Conservation (phyloP, 306 rosid genomes). For the Sophora flavescens region DNA sequence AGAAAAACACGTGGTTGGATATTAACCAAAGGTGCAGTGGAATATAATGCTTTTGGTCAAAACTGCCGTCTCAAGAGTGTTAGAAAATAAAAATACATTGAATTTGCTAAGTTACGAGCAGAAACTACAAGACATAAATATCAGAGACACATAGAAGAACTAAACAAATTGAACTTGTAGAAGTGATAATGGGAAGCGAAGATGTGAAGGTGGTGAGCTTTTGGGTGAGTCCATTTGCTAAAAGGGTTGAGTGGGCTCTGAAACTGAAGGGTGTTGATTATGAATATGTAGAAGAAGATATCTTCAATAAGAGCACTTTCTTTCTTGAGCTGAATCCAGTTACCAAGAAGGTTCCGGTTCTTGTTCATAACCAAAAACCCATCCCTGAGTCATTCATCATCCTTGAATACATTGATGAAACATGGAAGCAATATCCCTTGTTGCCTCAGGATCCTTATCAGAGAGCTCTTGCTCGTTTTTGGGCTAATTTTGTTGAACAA, state of each 20-base stretch:
- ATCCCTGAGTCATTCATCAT: conserved; percentile 47
- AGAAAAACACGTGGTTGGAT: not conserved
- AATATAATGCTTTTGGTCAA: not conserved
- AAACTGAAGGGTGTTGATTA: conserved; percentile 42
- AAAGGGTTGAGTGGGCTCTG: conserved; percentile 51
- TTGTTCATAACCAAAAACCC: conserved; percentile 6
- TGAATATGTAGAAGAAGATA: conserved; percentile 52
- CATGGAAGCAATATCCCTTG: conserved; percentile 43
- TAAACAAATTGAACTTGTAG: no score
- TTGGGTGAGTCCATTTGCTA: conserved; percentile 45
- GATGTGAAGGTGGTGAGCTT: conserved; percentile 48
- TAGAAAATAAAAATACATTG: not conserved
- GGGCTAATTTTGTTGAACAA: conserved; percentile 42
- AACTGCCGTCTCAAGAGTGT: not conserved
- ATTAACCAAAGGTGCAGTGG: not conserved
- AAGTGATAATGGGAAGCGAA: conserved; percentile 37
- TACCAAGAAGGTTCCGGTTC: conserved; percentile 45
- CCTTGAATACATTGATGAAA: conserved; percentile 49
- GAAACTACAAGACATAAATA: not conserved
- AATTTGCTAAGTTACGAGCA: not conserved
- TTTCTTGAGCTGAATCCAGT: conserved; percentile 52
- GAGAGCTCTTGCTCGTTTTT: conserved; percentile 47
- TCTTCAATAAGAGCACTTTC: conserved; percentile 47
- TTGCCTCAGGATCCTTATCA: conserved; percentile 51
- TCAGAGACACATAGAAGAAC: no score